These are phyloP conservation scores for Colletotrichum truncatum DNA, from an alignment of 2,329 filamentous ascomycete species.

Conservation along the genomic window DNA sequence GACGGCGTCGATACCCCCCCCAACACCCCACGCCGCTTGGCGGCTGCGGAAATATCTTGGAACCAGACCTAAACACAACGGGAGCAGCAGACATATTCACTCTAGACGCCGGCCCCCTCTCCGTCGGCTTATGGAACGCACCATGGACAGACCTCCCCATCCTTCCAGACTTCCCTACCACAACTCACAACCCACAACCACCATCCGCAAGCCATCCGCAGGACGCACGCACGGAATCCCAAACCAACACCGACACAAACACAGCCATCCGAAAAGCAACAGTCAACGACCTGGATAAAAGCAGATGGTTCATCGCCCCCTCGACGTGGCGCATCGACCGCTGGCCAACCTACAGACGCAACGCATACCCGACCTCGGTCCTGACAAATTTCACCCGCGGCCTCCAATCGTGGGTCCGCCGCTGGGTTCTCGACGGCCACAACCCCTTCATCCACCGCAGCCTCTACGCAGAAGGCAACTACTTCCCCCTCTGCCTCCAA, in stretches of 20 bases:
- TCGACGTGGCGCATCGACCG: slow-evolving; percentile 31
- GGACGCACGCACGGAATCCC: not conserved
- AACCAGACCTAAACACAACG: too few species aligned
- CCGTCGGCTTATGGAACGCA: not conserved
- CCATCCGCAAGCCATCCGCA: not conserved
- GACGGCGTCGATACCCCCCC: not conserved
- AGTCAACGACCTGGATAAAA: not conserved
- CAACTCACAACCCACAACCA: not conserved
- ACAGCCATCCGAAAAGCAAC: not conserved
- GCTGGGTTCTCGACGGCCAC: slow-evolving; percentile 36
- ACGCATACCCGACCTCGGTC: slow-evolving; percentile 15
- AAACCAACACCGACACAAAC: not conserved
- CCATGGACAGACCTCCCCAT: not conserved
- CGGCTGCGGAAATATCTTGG: not conserved
- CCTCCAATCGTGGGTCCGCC: slow-evolving; percentile 34
- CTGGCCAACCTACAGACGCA: not conserved
- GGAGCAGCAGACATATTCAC: not conserved
- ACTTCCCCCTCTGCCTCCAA: slow-evolving; percentile 35
- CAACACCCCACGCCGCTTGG: not conserved
- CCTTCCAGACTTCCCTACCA: not conserved
- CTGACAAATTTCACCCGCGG: slow-evolving; percentile 37
- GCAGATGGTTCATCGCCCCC: slow-evolving; percentile 33
- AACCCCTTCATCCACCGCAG: slow-evolving; percentile 38
- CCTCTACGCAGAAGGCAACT: slow-evolving; percentile 32
- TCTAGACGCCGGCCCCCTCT: not conserved